A percentile compares a stretch with the other conserved stretches of the same genome.
These are phyloP conservation scores for Pelargonium fulgidum DNA, from an alignment of 441 rosid species.

Conservation along the genomic window DNA sequence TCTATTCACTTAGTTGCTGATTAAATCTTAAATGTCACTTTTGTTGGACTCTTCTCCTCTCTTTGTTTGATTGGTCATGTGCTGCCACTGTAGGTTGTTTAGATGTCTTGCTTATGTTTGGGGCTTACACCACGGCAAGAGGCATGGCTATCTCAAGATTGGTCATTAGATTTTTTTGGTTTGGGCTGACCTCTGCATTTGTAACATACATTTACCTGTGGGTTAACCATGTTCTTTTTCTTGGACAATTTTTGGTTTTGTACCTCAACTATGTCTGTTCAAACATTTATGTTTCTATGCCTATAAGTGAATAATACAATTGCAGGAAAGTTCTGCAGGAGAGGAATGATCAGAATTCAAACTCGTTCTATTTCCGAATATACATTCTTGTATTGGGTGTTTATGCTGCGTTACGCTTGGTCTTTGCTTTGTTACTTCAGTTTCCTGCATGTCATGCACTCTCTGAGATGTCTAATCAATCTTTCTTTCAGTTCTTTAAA, in stretches of 20 bases:
- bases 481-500: constrained; percentile 97
- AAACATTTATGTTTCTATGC: constrained; percentile 8
- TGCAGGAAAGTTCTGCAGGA: constrained; percentile 86
- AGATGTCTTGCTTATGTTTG: constrained; percentile 90
- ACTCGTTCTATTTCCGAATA: constrained; percentile 75
- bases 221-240: constrained; percentile 28
- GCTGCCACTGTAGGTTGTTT: constrained; percentile 53
- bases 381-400: constrained; percentile 84
- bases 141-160: constrained; percentile 99
- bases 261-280: neutral
- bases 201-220: constrained; percentile 79
- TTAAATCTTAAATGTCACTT: constrained; percentile 10
- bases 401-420: constrained; percentile 73
- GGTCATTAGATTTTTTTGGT: constrained; percentile 87
- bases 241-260: neutral
- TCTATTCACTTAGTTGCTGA: constrained; percentile 15
- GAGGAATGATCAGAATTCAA: constrained; percentile 45
- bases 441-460: constrained; percentile 83
- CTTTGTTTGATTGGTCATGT: constrained; percentile 22
- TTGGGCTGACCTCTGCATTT: constrained; percentile 64
- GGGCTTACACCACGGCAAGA: constrained; percentile 87
- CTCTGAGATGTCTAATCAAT: constrained; percentile 86
- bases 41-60: constrained; percentile 17
- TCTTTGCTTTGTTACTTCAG: constrained; percentile 63
- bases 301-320: constrained; percentile 13